Evolutionary conservation across 352 stramenopile genomes (phyloP).

Genomic region (Globisporangium iwayamae): DNA sequence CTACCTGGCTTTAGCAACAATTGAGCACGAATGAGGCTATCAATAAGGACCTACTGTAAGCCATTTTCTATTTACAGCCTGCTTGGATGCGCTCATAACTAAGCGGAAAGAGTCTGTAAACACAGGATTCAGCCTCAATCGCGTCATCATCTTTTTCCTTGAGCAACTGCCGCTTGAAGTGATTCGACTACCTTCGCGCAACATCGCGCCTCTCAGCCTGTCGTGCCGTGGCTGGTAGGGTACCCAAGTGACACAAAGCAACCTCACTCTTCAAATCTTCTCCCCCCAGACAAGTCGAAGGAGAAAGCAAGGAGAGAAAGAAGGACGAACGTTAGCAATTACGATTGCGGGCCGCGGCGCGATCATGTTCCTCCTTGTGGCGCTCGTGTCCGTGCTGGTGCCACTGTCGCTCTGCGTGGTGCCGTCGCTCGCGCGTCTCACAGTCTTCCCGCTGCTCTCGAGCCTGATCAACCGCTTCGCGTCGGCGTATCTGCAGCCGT

Average conservation of each 20-base stretch:
- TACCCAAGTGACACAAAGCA: neutral
- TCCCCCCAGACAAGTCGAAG: slow-evolving; percentile 1
- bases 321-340: neutral
- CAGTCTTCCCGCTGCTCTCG: slow-evolving; percentile 56
- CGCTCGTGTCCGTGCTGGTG: slow-evolving; percentile 49
- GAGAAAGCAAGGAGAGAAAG: slow-evolving; percentile 12
- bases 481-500: slow-evolving; percentile 47
- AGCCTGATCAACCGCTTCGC: slow-evolving; percentile 51
- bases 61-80: neutral
- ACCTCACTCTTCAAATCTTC: neutral
- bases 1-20: neutral
- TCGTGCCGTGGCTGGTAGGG: neutral
- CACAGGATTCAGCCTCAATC: neutral
- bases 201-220: neutral
- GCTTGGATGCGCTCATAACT: neutral
- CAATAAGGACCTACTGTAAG: neutral
- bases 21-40: neutral
- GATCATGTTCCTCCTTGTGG: slow-evolving; percentile 39
- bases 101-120: neutral
- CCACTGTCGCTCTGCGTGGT: slow-evolving; percentile 64
- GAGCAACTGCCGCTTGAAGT: slow-evolving; percentile 5
- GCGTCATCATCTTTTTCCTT: neutral
- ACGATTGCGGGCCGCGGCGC: slow-evolving; percentile 7
- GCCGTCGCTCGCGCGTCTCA: slow-evolving; percentile 47
- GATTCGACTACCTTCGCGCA: neutral